Conservation (phyloP, 768 basidiomycete genomes). For the Rhodotorula graminis region DNA sequence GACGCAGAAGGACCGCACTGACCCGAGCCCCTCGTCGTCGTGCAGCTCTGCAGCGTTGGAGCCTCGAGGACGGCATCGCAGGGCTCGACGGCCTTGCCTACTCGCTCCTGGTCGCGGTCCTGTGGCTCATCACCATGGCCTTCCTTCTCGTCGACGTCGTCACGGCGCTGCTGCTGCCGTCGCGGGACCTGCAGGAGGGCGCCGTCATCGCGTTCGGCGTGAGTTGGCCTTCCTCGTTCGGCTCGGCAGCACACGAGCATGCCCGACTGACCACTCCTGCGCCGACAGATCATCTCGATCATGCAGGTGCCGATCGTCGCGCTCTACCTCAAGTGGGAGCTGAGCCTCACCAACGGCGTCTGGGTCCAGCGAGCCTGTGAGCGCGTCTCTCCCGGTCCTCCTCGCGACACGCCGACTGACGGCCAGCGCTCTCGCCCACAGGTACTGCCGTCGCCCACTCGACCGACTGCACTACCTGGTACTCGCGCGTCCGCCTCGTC, state of each 20-base stretch:
- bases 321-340: conserved; percentile 21
- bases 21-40: too few relatives aligned
- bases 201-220: conserved; percentile 15
- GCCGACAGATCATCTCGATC: conserved; percentile 9
- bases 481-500: not conserved
- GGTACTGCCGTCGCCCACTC: not conserved
- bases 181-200: conserved; percentile 24
- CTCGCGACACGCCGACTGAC: not conserved
- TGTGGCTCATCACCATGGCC: conserved; percentile 6
- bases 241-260: too few relatives aligned
- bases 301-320: conserved; percentile 26
- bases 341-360: not conserved
- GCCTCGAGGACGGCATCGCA: not conserved
- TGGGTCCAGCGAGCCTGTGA: conserved; percentile 19
- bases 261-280: not conserved
- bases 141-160: conserved; percentile 24
- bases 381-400: not conserved
- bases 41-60: not conserved
- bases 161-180: conserved; percentile 6
- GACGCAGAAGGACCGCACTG: too few relatives aligned
- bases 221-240: not conserved
- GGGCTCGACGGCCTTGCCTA: not conserved
- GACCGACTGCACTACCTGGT: conserved; percentile 13
- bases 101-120: not conserved
- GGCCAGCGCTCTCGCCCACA: not conserved